Percentiles rank a stretch among this genome's conserved stretches.
These are phyloP conservation scores for Salvia splendens DNA, from an alignment of 257 asterid species.

Conservation along the genomic window DNA sequence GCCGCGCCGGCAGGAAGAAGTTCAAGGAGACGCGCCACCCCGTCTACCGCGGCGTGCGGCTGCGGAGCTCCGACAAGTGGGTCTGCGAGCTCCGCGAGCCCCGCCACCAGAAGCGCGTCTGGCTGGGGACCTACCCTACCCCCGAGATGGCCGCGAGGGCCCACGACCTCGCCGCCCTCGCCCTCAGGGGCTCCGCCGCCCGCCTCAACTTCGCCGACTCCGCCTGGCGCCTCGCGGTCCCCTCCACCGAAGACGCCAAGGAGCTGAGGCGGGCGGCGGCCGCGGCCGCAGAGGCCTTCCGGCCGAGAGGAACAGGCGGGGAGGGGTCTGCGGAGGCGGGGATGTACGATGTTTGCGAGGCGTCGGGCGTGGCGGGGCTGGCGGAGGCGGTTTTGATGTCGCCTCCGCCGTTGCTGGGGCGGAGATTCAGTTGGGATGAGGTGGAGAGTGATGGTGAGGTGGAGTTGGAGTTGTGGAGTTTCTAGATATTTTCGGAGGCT, in stretches of 20 bases:
- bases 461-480: slow-evolving; percentile 64
- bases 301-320: slow-evolving; percentile 25
- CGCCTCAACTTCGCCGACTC: slow-evolving; percentile 78
- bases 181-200: slow-evolving; percentile 54
- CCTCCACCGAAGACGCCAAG: slow-evolving; percentile 43
- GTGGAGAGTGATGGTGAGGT: slow-evolving; percentile 54
- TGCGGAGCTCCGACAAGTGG: slow-evolving; percentile 47
- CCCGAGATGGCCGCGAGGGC: slow-evolving; percentile 91
- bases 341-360: neutral
- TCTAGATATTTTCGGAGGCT: neutral
- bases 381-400: slow-evolving; percentile 58
- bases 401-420: slow-evolving; percentile 49
- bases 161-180: slow-evolving; percentile 78
- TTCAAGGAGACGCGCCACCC: slow-evolving; percentile 64
- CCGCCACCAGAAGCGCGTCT: slow-evolving; percentile 52
- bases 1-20: slow-evolving; percentile 49
- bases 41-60: slow-evolving; percentile 52
- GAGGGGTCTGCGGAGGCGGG: neutral
- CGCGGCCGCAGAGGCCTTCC: slow-evolving; percentile 52
- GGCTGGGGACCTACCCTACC: slow-evolving; percentile 79
- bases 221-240: slow-evolving; percentile 49
- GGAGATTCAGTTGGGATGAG: slow-evolving; percentile 45
- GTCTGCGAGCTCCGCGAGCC: slow-evolving; percentile 69
- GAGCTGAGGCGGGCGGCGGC: slow-evolving; percentile 60
- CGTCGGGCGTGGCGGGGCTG: slow-evolving; percentile 17